A percentile compares a stretch with the other conserved stretches of the same genome.
Evolutionary conservation across 1,139 yeast genomes (phyloP).

Genomic region (Kodamaea sp.): DNA sequence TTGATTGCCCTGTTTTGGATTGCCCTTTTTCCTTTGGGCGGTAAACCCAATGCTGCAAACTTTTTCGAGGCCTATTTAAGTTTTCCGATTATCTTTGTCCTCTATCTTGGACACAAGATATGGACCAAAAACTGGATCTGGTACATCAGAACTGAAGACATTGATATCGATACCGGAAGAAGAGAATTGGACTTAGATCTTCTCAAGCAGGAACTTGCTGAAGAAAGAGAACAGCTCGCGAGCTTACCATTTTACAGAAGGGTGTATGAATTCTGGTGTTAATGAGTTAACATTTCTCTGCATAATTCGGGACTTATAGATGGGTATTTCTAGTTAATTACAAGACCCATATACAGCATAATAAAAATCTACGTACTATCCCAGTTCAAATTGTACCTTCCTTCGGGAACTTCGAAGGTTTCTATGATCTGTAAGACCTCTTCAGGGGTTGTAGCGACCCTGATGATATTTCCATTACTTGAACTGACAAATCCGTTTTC

Average conservation of each 20-base stretch:
- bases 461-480: constrained; percentile 67
- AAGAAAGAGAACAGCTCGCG: constrained; percentile 40
- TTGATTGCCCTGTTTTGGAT: constrained; percentile 45
- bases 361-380: neutral
- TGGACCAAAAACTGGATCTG: constrained; percentile 45
- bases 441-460: constrained; percentile 66
- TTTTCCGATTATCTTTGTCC: constrained; percentile 49
- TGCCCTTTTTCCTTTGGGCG: constrained; percentile 40
- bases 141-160: constrained; percentile 40
- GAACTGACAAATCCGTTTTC: constrained; percentile 66
- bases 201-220: constrained; percentile 50
- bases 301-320: too few relatives aligned
- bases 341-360: too few relatives aligned
- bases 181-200: constrained; percentile 54
- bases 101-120: constrained; percentile 53
- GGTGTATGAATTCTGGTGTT: constrained; percentile 50
- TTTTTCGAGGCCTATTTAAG: constrained; percentile 60
- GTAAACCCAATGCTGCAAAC: constrained; percentile 30
- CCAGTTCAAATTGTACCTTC: neutral
- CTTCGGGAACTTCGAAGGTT: constrained; percentile 15
- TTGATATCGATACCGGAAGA: constrained; percentile 57
- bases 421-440: constrained; percentile 66
- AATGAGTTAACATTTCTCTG: too few relatives aligned
- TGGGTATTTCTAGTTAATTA: too few relatives aligned
- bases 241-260: constrained; percentile 34